Conservation (phyloP, 352 stramenopile genomes). For the Thalassiosira mediterranea region DNA sequence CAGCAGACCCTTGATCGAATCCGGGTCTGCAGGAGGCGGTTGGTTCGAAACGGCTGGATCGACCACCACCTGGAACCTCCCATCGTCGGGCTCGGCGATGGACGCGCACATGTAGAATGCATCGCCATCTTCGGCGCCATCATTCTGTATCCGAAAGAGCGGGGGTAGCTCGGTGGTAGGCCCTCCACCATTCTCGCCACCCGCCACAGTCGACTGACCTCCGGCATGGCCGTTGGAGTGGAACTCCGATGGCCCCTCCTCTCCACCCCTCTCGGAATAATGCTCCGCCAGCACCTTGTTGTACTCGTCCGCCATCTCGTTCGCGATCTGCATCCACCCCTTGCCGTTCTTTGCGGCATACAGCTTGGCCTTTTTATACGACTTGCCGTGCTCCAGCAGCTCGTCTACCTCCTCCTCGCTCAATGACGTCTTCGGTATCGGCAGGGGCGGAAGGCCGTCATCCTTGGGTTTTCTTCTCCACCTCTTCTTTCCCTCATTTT, state of each 20-base stretch:
- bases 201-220: background rate
- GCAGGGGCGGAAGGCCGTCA: conserved; percentile 18
- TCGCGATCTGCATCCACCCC: conserved; percentile 23
- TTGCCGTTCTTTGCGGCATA: conserved; percentile 19
- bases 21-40: conserved; percentile 10
- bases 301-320: conserved; percentile 48
- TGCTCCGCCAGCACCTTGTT: conserved; percentile 24
- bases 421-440: conserved; percentile 21
- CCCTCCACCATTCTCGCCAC: background rate
- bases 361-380: conserved; percentile 38
- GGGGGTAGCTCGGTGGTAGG: conserved; percentile 32
- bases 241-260: conserved; percentile 4
- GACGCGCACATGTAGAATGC: conserved; percentile 74
- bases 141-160: conserved; percentile 63
- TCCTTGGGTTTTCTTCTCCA: conserved; percentile 14
- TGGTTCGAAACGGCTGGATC: conserved; percentile 30
- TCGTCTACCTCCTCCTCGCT: conserved; percentile 41
- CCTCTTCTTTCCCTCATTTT: conserved; percentile 8
- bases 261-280: conserved; percentile 9
- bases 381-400: conserved; percentile 42
- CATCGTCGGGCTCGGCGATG: conserved; percentile 53
- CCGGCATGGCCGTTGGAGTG: too few relatives aligned
- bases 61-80: conserved; percentile 68
- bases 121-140: background rate
- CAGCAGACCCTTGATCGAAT: background rate